Evolutionary conservation across 1,284 basidiomycete genomes (phyloP).

Genomic region (Tilletia indica): DNA sequence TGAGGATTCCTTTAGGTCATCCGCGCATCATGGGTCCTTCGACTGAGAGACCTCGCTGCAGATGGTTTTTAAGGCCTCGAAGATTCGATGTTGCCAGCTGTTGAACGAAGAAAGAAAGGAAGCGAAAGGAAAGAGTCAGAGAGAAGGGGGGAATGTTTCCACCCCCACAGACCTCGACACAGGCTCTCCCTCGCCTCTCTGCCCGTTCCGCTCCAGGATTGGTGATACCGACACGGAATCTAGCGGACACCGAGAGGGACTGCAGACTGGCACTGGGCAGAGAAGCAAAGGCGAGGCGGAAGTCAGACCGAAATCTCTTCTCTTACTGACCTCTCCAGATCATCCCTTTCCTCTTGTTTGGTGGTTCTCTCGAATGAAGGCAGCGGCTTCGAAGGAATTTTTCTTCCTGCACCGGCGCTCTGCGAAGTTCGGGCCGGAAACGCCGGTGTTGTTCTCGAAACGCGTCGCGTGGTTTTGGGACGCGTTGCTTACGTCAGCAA

Average conservation of each 20-base stretch:
- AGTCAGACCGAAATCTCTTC: too few species aligned
- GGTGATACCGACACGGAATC: too few species aligned
- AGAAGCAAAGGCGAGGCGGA: too few species aligned
- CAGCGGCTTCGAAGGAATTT: neutral
- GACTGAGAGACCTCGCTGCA: neutral
- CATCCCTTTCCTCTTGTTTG: too few species aligned
- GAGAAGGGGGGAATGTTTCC: neutral
- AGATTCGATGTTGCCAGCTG: neutral
- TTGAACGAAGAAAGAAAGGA: neutral
- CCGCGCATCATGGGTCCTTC: constrained; percentile 12
- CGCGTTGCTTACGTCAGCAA: neutral
- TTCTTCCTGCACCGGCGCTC: neutral
- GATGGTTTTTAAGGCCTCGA: constrained; percentile 18
- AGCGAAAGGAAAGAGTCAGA: neutral
- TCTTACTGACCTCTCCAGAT: too few species aligned
- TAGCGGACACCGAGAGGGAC: too few species aligned
- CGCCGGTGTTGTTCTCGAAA: constrained; percentile 8
- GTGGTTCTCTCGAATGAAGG: neutral
- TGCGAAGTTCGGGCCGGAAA: neutral
- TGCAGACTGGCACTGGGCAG: too few species aligned
- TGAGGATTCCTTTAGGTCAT: constrained; percentile 18
- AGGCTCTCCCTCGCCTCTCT: too few species aligned
- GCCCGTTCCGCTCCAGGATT: too few species aligned
- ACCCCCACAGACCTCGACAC: too few species aligned
- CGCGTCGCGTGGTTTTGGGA: too few species aligned